Percentiles rank a stretch among this genome's conserved stretches.
phyloP scores from a whole-genome alignment of 2,329 filamentous ascomycete genomes.

The Xylariaceae sp. region DNA sequence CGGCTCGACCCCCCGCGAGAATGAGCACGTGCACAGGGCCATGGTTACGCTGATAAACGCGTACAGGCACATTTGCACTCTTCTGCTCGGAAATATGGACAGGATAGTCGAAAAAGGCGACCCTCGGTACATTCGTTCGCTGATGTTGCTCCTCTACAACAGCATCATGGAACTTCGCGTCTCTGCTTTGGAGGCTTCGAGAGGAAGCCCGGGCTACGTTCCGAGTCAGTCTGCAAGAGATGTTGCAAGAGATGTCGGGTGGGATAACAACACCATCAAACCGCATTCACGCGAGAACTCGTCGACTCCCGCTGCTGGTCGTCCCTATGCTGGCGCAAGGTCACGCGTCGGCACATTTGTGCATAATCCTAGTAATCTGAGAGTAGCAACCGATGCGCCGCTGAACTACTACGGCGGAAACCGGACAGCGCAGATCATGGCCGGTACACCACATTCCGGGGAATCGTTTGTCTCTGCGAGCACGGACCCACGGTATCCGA shows the following conservation, averaged over 20 bases:
- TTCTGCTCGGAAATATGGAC: conserved; percentile 57
- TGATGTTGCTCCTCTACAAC: conserved; percentile 59
- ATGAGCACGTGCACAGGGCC: conserved; percentile 58
- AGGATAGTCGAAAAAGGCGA: conserved; percentile 61
- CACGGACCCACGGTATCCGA: conserved; percentile 45
- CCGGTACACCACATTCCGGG: conserved; percentile 72
- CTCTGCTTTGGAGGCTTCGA: conserved; percentile 34
- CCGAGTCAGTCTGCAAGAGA: too few relatives aligned
- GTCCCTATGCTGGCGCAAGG: conserved; percentile 36
- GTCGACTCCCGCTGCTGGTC: conserved; percentile 47
- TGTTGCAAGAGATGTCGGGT: conserved; percentile 25
- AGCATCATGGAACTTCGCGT: conserved; percentile 63
- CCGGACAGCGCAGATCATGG: conserved; percentile 49
- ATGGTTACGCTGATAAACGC: conserved; percentile 59
- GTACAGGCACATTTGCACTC: conserved; percentile 60
- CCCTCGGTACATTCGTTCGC: conserved; percentile 60
- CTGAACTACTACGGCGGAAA: conserved; percentile 44
- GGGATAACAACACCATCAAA: conserved; percentile 45
- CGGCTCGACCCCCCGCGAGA: conserved; percentile 46
- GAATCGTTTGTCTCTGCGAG: conserved; percentile 67
- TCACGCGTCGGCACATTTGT: conserved; percentile 34
- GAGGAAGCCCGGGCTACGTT: conserved; percentile 20
- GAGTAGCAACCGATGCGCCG: conserved; percentile 52
- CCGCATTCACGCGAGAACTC: conserved; percentile 48
- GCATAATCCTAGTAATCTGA: conserved; percentile 49